These are phyloP conservation scores for Alternaria longipes DNA, from an alignment of 2,329 filamentous ascomycete genomes.

Conservation along the genomic window DNA sequence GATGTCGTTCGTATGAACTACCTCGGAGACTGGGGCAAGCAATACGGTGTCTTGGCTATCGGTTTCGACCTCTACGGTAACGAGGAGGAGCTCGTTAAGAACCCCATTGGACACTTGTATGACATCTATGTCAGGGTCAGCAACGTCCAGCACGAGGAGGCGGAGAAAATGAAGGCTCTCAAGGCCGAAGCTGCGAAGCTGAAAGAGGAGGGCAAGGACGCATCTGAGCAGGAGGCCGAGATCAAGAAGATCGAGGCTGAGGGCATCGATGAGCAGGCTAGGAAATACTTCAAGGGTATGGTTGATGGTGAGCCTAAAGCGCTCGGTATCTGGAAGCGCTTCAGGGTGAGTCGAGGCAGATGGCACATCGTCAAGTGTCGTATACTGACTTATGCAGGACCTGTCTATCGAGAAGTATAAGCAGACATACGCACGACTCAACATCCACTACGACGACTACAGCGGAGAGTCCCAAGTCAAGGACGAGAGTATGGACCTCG, in stretches of 20 bases:
- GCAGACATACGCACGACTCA: slow-evolving; percentile 69
- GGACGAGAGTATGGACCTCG: slow-evolving; percentile 68
- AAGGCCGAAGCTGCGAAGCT: slow-evolving; percentile 55
- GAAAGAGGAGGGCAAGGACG: slow-evolving; percentile 54
- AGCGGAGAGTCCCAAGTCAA: slow-evolving; percentile 75
- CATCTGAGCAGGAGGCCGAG: slow-evolving; percentile 53
- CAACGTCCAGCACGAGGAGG: slow-evolving; percentile 69
- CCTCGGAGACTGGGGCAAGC: slow-evolving; percentile 81
- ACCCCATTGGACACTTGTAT: slow-evolving; percentile 84
- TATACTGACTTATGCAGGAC: slow-evolving; percentile 49
- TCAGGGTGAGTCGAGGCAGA: slow-evolving; percentile 53
- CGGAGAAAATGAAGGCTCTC: slow-evolving; percentile 68
- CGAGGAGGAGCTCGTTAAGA: slow-evolving; percentile 73
- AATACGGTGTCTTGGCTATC: slow-evolving; percentile 75
- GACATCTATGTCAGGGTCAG: slow-evolving; percentile 83
- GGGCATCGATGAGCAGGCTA: slow-evolving; percentile 73
- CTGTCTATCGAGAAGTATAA: slow-evolving; percentile 72
- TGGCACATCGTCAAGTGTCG: background rate
- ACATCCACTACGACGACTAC: slow-evolving; percentile 72
- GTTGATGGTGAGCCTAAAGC: slow-evolving; percentile 68
- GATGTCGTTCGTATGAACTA: slow-evolving; percentile 78
- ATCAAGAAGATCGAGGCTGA: slow-evolving; percentile 52
- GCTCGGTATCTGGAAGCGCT: slow-evolving; percentile 69
- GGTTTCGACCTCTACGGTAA: slow-evolving; percentile 79
- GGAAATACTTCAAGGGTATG: slow-evolving; percentile 75